A percentile compares a stretch with the other conserved stretches of the same genome.
Evolutionary conservation across 1,284 basidiomycete species (phyloP).

Genomic region (Takashimella tepidaria): DNA sequence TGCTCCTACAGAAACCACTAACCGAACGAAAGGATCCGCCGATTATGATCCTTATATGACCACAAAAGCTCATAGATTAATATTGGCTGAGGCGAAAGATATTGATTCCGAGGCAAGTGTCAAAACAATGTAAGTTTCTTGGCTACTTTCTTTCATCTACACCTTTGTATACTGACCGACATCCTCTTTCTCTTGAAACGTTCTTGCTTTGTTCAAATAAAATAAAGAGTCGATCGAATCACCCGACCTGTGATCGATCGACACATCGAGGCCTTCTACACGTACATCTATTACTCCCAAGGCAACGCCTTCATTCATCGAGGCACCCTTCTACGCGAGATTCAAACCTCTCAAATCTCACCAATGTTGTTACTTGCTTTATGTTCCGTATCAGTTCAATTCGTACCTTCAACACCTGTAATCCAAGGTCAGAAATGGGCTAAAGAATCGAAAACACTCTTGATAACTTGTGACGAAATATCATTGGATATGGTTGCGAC

Average conservation of each 20-base stretch:
- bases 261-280: slow-evolving; percentile 20
- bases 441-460: slow-evolving; percentile 12
- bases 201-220: no score
- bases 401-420: slow-evolving; percentile 6
- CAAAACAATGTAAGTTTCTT: no score
- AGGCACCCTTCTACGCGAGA: slow-evolving; percentile 12
- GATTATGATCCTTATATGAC: no score
- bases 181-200: no score
- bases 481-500: slow-evolving; percentile 15
- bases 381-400: slow-evolving; percentile 17
- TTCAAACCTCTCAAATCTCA: no score
- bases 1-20: no score
- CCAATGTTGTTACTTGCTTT: slow-evolving; percentile 16
- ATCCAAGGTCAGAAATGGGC: slow-evolving; percentile 14
- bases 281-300: slow-evolving; percentile 17
- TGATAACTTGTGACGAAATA: slow-evolving; percentile 15
- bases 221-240: slow-evolving; percentile 10
- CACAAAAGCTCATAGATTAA: no score
- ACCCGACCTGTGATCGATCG: slow-evolving; percentile 11
- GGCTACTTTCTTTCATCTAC: no score
- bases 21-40: no score
- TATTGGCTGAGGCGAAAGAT: no score
- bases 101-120: no score
- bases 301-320: slow-evolving; percentile 20
- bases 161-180: no score